phyloP scores from a whole-genome alignment of 2,329 filamentous ascomycete species.

The Penicillium sp. region DNA sequence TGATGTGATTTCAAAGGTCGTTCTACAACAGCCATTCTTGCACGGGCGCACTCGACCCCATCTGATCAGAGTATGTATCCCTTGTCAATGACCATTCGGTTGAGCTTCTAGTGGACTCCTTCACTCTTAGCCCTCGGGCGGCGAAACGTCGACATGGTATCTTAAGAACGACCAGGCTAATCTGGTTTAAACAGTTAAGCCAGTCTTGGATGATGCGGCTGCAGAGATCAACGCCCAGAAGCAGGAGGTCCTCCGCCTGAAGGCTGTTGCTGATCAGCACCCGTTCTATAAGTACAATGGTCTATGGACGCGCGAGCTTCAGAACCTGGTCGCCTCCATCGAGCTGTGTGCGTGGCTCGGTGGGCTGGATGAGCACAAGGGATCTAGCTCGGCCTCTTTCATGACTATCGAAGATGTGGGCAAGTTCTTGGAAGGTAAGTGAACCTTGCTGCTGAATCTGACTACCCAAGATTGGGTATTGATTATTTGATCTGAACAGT shows the following conservation, averaged over 20 bases:
- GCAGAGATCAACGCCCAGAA: conserved; percentile 69
- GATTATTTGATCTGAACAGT: conserved; percentile 51
- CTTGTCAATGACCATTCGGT: neutral
- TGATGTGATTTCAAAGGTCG: conserved; percentile 52
- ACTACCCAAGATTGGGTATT: neutral
- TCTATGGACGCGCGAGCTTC: conserved; percentile 79
- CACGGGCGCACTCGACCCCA: conserved; percentile 84
- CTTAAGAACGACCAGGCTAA: conserved; percentile 4
- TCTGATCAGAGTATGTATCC: conserved; percentile 56
- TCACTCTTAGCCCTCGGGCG: neutral
- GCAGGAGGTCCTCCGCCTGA: conserved; percentile 67
- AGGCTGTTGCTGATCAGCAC: conserved; percentile 72
- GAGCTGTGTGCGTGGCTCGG: conserved; percentile 74
- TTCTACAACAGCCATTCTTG: conserved; percentile 77
- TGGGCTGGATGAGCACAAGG: conserved; percentile 60
- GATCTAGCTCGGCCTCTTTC: conserved; percentile 62
- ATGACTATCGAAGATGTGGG: conserved; percentile 88
- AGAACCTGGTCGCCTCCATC: conserved; percentile 67
- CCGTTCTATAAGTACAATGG: conserved; percentile 98
- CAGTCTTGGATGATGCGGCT: conserved; percentile 68
- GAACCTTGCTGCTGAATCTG: neutral
- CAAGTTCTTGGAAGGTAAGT: conserved; percentile 67
- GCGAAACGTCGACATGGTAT: neutral
- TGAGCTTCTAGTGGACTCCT: neutral
- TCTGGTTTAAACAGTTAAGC: conserved; percentile 53